phyloP scores from a whole-genome alignment of 2,329 filamentous ascomycete genomes.

The Calonectria hawksworthii region DNA sequence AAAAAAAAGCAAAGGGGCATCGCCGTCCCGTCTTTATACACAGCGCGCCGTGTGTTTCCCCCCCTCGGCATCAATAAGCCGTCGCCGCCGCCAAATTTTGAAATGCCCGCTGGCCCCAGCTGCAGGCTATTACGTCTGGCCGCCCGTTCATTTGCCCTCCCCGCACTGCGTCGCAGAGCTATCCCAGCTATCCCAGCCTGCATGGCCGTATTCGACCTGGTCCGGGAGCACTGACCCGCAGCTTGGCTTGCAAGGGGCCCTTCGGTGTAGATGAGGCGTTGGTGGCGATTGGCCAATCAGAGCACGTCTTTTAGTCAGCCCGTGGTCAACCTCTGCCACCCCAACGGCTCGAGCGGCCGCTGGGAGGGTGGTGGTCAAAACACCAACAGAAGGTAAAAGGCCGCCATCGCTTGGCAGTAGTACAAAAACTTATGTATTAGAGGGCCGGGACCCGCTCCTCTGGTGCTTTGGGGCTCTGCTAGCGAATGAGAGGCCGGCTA shows the following conservation, averaged over 20 bases:
- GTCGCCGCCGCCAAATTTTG: conserved; percentile 6
- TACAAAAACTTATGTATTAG: background rate
- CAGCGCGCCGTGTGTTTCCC: background rate
- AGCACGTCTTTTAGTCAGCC: conserved; percentile 50
- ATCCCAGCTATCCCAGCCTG: background rate
- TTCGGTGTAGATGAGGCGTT: conserved; percentile 7
- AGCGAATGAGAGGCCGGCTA: conserved; percentile 16
- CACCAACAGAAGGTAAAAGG: background rate
- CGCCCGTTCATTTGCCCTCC: conserved; percentile 10
- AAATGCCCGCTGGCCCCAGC: background rate
- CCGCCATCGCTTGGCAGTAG: background rate
- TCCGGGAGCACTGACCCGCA: conserved; percentile 3
- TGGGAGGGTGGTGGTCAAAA: conserved; percentile 8
- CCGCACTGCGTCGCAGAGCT: background rate
- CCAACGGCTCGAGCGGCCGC: background rate
- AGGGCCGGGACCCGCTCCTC: background rate
- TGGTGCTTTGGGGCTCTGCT: background rate
- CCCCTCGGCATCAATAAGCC: conserved; percentile 3
- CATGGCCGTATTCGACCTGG: conserved; percentile 4
- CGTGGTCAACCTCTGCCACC: conserved; percentile 36
- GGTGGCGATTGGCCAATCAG: conserved; percentile 45
- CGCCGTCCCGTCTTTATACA: conserved; percentile 5
- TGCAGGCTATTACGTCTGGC: background rate
- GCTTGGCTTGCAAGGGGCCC: background rate
- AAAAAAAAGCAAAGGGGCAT: background rate